Evolutionary conservation across 78 protist species (phyloP), one percentile per base, ranked within the genome.

Genomic region (Creolimax fragrantissima): DNA sequence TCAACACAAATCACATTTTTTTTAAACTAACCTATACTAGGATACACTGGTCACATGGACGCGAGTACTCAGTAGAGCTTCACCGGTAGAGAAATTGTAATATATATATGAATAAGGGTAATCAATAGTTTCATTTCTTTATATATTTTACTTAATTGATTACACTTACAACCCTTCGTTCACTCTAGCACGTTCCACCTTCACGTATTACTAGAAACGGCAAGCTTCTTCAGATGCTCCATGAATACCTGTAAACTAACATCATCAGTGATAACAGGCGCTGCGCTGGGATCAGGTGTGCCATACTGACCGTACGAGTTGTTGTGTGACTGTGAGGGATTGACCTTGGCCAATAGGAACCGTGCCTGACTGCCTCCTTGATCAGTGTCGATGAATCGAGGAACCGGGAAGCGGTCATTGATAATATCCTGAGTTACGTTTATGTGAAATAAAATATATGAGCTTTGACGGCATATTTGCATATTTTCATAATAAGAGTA

Each of bases 281-380:
- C 95, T 35, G 94, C 96, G 3, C 3, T 32, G 84, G 7, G 35
- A 44, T 42, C 81, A n/a, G n/a, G n/a, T n/a, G n/a, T n/a, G n/a
- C n/a, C n/a, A n/a, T n/a, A n/a, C 35, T 24, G 83, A 58, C 91
- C 92, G 81, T 86, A 42, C 67, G 58, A 44, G n/a, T 6, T 89
- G 94, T 43, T 92, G 93, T 97, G 98, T 17, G 98, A 96, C 35
- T 94, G 92, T 35, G 95, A 93, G 7, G 98, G 99, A 92, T 97
- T 96, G 66, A 97, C 95, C 45, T 92, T 95, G 11, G 98, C 88
- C 67, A 95, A 92, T 58, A 97, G 93, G 96, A 96, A 95, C 88
- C 98, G 96, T 2, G 97, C 97, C 85, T 97, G 98, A 41, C 96
- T 93, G 45, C 95, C 94, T 74, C 95, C 88, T 95, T 96, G 97